These are phyloP conservation scores for Arachis stenosperma DNA, from an alignment of 306 rosid species.

Conservation along the genomic window DNA sequence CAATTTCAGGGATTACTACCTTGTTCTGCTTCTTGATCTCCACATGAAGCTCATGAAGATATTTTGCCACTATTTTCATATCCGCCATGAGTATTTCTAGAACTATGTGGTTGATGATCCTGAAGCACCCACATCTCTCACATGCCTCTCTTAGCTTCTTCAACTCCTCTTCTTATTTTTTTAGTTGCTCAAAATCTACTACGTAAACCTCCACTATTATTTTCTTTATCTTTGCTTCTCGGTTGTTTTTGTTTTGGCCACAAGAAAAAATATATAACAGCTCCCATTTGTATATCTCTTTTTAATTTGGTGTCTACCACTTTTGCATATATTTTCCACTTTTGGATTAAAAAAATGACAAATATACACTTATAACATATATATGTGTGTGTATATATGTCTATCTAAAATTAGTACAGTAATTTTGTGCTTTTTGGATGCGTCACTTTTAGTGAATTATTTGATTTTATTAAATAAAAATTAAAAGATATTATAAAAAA, in stretches of 20 bases:
- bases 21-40: conserved; percentile 54
- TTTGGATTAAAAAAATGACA: no score
- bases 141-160: conserved; percentile 53
- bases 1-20: conserved; percentile 40
- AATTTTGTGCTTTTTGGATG: no score
- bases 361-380: no score
- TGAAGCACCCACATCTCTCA: conserved; percentile 54
- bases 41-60: conserved; percentile 46
- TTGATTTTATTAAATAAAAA: no score
- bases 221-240: neutral
- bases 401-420: no score
- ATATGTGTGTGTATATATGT: no score
- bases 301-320: no score
- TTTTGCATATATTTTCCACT: no score
- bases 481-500: no score
- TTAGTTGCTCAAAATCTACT: conserved; percentile 43
- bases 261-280: no score
- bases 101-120: conserved; percentile 51
- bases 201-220: conserved; percentile 17
- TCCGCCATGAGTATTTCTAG: conserved; percentile 45
- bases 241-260: neutral
- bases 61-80: conserved; percentile 47
- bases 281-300: no score
- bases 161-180: conserved; percentile 11
- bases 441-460: no score